Conservation (phyloP, 1,284 basidiomycete species). For the Microbotryum lychnidis-dioicae region DNA sequence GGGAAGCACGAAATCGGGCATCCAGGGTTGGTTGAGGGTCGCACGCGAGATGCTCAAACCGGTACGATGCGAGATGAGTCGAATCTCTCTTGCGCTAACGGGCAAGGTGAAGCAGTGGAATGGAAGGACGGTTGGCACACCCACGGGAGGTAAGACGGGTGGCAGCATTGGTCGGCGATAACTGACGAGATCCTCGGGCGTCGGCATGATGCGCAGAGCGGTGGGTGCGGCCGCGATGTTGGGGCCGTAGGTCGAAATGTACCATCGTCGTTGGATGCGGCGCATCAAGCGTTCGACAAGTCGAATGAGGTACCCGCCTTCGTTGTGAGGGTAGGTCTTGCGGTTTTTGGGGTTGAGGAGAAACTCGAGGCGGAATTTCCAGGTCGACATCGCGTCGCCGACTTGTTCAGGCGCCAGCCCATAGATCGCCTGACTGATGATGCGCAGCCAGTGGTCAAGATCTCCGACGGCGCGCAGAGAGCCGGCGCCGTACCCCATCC, state of each 20-base stretch:
- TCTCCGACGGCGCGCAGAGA: conserved; percentile 41
- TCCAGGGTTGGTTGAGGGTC: conserved; percentile 48
- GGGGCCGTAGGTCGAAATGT: conserved; percentile 45
- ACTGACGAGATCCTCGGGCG: conserved; percentile 7
- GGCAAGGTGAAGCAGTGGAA: conserved; percentile 58
- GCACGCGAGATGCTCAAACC: conserved; percentile 51
- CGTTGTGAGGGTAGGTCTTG: conserved; percentile 41
- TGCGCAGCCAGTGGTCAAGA: conserved; percentile 47
- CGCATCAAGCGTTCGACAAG: conserved; percentile 50
- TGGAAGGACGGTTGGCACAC: conserved; percentile 51
- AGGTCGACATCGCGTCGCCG: conserved; percentile 38
- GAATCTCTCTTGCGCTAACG: conserved; percentile 47
- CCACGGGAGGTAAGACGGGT: conserved; percentile 43
- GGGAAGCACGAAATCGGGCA: conserved; percentile 48
- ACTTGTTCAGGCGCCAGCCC: conserved; percentile 8
- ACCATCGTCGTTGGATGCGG: conserved; percentile 50
- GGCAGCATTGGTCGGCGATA: conserved; percentile 42
- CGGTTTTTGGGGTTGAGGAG: conserved; percentile 42
- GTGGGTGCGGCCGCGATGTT: conserved; percentile 14
- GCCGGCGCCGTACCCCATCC: conserved; percentile 43
- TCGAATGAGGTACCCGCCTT: conserved; percentile 51
- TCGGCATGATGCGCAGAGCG: conserved; percentile 4
- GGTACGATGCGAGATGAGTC: conserved; percentile 54
- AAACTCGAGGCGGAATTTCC: conserved; percentile 42
- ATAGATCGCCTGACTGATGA: conserved; percentile 36